phyloP scores from a whole-genome alignment of 2,329 filamentous ascomycete species.

The Fusarium cicatricum region DNA sequence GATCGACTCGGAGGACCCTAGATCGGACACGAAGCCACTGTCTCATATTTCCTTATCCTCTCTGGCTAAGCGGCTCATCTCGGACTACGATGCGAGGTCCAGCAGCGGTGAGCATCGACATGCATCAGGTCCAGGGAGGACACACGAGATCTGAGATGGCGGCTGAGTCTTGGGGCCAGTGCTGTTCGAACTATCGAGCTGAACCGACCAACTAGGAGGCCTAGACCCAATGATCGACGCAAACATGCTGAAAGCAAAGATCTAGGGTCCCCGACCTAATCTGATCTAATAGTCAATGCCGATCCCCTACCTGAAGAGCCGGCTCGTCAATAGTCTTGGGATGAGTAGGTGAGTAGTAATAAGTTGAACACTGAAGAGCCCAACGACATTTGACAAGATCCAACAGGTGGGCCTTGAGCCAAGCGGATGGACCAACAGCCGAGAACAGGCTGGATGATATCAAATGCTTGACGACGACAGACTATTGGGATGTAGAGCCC shows the following conservation, averaged over 20 bases:
- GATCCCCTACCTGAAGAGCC: slow-evolving; percentile 14
- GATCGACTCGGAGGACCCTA: slow-evolving; percentile 4
- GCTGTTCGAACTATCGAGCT: slow-evolving; percentile 16
- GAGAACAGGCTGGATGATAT: background rate
- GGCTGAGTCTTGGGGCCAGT: slow-evolving; percentile 11
- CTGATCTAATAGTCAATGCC: slow-evolving; percentile 26
- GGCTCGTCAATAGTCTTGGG: slow-evolving; percentile 14
- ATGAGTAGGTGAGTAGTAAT: slow-evolving; percentile 1
- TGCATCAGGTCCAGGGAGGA: slow-evolving; percentile 5
- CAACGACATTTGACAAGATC: background rate
- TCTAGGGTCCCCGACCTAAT: slow-evolving; percentile 33
- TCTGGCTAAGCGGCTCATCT: too few species aligned
- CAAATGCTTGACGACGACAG: background rate
- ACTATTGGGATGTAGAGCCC: slow-evolving; percentile 6
- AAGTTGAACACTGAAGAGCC: slow-evolving; percentile 3
- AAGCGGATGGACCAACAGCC: too few species aligned
- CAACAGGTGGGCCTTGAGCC: background rate
- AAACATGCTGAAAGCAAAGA: slow-evolving; percentile 17
- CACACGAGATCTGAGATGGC: slow-evolving; percentile 14
- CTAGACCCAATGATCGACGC: slow-evolving; percentile 32
- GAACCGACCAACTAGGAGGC: slow-evolving; percentile 17
- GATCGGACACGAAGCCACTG: slow-evolving; percentile 22
- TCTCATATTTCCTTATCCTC: slow-evolving; percentile 22
- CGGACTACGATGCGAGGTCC: too few species aligned
- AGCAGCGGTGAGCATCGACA: slow-evolving; percentile 18